These are phyloP conservation scores for Copromyces sp. DNA, from an alignment of 495 filamentous ascomycete genomes.

Conservation along the genomic window DNA sequence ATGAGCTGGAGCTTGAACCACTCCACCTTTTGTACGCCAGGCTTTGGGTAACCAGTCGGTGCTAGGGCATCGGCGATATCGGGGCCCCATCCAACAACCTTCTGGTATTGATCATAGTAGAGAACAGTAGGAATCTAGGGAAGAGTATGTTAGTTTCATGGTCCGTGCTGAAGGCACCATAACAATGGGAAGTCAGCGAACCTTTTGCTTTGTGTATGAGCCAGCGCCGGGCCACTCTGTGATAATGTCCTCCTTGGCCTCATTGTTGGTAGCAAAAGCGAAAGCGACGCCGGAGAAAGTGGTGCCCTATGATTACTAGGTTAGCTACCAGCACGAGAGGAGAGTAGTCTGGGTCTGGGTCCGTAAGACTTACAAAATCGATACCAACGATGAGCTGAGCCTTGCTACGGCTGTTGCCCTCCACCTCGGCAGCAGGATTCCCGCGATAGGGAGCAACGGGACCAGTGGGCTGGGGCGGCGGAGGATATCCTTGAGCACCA, in stretches of 20 bases:
- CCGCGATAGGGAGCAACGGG: conserved; percentile 39
- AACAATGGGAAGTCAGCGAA: conserved; percentile 13
- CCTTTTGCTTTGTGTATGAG: conserved; percentile 69
- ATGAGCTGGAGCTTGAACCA: conserved; percentile 75
- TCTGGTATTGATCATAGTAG: conserved; percentile 69
- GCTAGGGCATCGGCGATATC: conserved; percentile 67
- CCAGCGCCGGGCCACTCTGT: conserved; percentile 69
- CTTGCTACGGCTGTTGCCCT: conserved; percentile 72
- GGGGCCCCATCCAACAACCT: conserved; percentile 67
- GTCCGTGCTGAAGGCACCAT: background rate
- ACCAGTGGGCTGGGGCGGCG: conserved; percentile 32
- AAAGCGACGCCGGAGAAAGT: conserved; percentile 70
- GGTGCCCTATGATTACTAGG: conserved; percentile 43
- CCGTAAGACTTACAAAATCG: conserved; percentile 54
- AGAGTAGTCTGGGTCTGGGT: background rate
- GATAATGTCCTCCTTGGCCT: conserved; percentile 71
- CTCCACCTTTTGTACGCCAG: conserved; percentile 66
- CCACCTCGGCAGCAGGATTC: conserved; percentile 65
- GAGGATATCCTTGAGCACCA: conserved; percentile 30
- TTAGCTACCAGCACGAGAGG: conserved; percentile 13
- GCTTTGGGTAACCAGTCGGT: conserved; percentile 65
- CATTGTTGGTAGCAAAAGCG: conserved; percentile 64
- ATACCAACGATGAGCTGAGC: conserved; percentile 73
- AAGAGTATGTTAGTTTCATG: background rate
- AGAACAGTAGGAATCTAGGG: conserved; percentile 62